Evolutionary conservation across 352 stramenopile species (phyloP), one percentile per base, ranked within the genome.

Genomic region (Phytopythium chamaehyphon): DNA sequence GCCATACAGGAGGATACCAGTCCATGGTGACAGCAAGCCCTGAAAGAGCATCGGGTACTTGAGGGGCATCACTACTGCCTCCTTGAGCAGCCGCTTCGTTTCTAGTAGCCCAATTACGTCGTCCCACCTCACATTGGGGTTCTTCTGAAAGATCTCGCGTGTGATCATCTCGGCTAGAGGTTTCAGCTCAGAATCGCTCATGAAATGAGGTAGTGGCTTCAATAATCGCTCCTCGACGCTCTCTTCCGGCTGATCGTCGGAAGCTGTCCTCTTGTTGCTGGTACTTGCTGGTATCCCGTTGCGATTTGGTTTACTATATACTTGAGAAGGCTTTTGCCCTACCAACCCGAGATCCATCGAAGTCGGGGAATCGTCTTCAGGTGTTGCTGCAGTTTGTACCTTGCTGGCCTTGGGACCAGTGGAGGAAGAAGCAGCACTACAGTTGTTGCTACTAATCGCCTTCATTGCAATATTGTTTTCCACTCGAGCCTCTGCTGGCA

Each of bases 11-110:
- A 97, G 45, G 42, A 96, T 94, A 14, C 93, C 94, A 54, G 96
- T 97, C 83, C 83, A 93, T 0, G 83, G 81, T 1, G 81, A 86
- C 1, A 96, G 66, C 23, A 98, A 76, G 0, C 96, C 95, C 51
- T 90, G 82, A 52, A 98, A 98, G 23, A 98, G 77, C 47, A 98
- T 84, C 4, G 95, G 95, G 54, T 98, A 97, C 70, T 93, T 95
- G 40, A 97, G 71, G 9, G 95, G 95, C 70, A 98, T 93, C 22
- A 98, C 92, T 1, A 98, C 87, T 0, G 93, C 94, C 61, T 98
- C 92, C 60, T 97, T 94, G 15, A 98, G 64, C 21, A 98, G 58
- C 18, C 93, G 69, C 59, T 98, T 98, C 22, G 95, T 96, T 49
- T 98, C 89, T 21, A 78, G 61, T 35, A 97, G 62, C 4, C 82